A percentile compares a stretch with the other conserved stretches of the same genome.
phyloP scores from a whole-genome alignment of 371 early-diverging fungal species.

The Cokeromyces recurvatus region DNA sequence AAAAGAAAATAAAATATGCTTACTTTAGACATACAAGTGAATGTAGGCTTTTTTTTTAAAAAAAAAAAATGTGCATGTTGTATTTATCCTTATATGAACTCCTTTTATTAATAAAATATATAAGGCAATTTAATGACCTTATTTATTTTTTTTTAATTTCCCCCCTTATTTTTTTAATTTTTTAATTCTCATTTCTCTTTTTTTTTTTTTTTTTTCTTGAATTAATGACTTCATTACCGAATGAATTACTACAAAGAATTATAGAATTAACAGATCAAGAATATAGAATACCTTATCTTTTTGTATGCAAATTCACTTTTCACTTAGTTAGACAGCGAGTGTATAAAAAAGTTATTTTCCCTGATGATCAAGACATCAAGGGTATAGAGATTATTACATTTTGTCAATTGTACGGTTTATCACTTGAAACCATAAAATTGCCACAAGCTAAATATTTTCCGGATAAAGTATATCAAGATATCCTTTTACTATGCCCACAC shows the following conservation, averaged over 20 bases:
- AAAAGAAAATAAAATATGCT: no score
- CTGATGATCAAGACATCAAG: slow-evolving; percentile 7
- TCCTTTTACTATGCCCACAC: slow-evolving; percentile 25
- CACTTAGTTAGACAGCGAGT: slow-evolving; percentile 26
- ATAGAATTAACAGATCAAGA: slow-evolving; percentile 5
- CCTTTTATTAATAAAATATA: no score
- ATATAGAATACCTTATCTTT: slow-evolving; percentile 4
- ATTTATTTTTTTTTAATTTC: no score
- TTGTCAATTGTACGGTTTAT: slow-evolving; percentile 30
- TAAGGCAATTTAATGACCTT: no score
- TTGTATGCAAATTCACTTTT: slow-evolving; percentile 20
- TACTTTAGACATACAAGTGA: no score
- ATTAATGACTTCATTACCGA: neutral
- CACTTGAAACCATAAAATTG: slow-evolving; percentile 33
- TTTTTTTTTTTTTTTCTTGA: neutral
- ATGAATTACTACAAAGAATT: neutral
- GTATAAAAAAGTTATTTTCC: slow-evolving; percentile 39
- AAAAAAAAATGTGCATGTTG: no score
- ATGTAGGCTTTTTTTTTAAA: no score
- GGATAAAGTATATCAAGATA: slow-evolving; percentile 18
- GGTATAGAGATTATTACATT: slow-evolving; percentile 25
- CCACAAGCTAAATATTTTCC: slow-evolving; percentile 26
- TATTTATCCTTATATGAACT: no score
- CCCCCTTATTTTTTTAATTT: no score
- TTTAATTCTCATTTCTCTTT: no score